Evolutionary conservation across 1,139 yeast species (phyloP).

Genomic region (Yamadazyma dendronema): DNA sequence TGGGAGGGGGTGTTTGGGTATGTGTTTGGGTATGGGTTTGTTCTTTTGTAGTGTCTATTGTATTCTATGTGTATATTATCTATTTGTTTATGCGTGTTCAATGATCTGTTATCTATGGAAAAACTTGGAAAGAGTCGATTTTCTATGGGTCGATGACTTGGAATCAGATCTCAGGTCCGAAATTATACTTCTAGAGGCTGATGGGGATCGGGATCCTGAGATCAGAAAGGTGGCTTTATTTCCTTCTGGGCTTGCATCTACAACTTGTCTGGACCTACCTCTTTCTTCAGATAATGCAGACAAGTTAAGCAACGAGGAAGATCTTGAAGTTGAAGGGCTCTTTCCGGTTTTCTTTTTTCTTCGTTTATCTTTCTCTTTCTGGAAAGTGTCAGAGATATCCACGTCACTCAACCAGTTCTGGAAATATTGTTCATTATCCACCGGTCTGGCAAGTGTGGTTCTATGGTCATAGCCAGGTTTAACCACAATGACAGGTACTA

Average conservation of each 20-base stretch:
- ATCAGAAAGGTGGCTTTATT: conserved; percentile 8
- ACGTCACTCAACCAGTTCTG: conserved; percentile 27
- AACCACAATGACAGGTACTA: conserved; percentile 67
- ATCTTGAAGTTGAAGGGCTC: conserved; percentile 10
- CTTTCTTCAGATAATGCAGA: conserved; percentile 13
- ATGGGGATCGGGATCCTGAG: conserved; percentile 14
- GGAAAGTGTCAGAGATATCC: conserved; percentile 20
- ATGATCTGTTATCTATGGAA: conserved; percentile 5
- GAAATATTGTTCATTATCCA: conserved; percentile 32
- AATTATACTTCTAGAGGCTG: conserved; percentile 10
- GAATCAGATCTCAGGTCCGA: conserved; percentile 8
- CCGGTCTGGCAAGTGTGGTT: conserved; percentile 25
- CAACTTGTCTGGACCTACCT: conserved; percentile 13
- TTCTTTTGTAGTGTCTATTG: not conserved
- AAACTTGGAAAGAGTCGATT: conserved; percentile 7
- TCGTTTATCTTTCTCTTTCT: conserved; percentile 12
- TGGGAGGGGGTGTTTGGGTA: too few relatives aligned
- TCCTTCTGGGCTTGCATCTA: conserved; percentile 2
- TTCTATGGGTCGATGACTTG: conserved; percentile 5
- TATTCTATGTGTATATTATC: not conserved
- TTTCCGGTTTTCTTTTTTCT: conserved; percentile 5
- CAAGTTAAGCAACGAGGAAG: conserved; percentile 11
- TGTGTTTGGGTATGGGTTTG: too few relatives aligned
- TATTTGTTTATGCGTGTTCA: not conserved
- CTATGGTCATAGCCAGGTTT: conserved; percentile 50